A percentile compares a stretch with the other conserved stretches of the same genome.
Evolutionary conservation across 805 yeast genomes (phyloP).

Genomic region (Groenewaldozyma salmanticensis): DNA sequence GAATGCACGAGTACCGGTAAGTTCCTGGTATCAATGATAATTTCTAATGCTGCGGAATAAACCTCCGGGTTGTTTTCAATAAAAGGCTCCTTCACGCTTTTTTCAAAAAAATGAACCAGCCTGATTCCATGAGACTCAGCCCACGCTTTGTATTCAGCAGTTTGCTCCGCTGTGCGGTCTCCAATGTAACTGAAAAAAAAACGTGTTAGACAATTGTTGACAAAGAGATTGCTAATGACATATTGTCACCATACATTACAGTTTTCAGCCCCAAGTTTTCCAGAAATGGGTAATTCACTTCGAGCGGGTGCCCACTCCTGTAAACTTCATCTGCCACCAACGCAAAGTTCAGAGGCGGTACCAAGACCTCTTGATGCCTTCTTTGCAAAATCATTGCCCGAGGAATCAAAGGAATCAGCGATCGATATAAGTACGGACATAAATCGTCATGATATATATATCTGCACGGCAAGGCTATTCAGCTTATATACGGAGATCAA

Average conservation of each 20-base stretch:
- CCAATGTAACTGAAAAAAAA: constrained; percentile 34
- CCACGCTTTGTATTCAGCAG: constrained; percentile 61
- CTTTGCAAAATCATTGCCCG: not conserved
- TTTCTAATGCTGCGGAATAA: constrained; percentile 33
- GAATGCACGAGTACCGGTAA: constrained; percentile 88
- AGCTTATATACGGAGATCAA: too few species aligned
- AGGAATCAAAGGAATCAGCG: not conserved
- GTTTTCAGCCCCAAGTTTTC: constrained; percentile 62
- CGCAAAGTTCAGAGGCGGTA: constrained; percentile 89
- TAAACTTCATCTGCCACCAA: constrained; percentile 82
- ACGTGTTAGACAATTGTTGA: constrained; percentile 4
- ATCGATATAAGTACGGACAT: not conserved
- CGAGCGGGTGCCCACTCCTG: constrained; percentile 90
- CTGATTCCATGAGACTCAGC: constrained; percentile 42
- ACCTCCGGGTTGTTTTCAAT: constrained; percentile 48
- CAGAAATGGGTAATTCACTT: constrained; percentile 72
- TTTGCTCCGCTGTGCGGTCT: constrained; percentile 40
- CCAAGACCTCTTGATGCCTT: constrained; percentile 25
- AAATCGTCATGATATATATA: not conserved
- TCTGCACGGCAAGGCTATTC: too few species aligned
- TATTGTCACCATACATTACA: constrained; percentile 59
- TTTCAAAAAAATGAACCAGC: constrained; percentile 54
- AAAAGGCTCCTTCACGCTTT: constrained; percentile 68
- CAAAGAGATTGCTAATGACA: too few species aligned
- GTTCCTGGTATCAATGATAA: constrained; percentile 39